Evolutionary conservation across 805 yeast genomes (phyloP).

Genomic region (Yamadazyma laniorum): DNA sequence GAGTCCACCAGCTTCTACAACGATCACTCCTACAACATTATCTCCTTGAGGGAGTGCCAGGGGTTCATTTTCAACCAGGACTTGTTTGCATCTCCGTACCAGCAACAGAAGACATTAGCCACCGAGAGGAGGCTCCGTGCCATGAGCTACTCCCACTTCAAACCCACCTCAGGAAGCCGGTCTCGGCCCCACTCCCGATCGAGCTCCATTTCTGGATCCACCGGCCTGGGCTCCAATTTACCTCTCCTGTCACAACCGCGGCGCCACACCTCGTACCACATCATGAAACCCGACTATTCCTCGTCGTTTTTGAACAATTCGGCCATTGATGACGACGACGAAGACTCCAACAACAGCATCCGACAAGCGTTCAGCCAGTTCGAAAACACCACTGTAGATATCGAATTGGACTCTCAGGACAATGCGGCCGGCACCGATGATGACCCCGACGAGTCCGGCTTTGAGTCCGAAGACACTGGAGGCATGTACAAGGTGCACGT

Average conservation of each 20-base stretch:
- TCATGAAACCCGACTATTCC: conserved; percentile 7
- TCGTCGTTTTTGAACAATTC: conserved; percentile 11
- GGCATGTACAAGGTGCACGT: conserved; percentile 37
- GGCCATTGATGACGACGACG: conserved; percentile 20
- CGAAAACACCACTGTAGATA: conserved; percentile 13
- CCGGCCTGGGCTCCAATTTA: too few relatives aligned
- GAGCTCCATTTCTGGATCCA: conserved; percentile 1
- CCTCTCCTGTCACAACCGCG: too few relatives aligned
- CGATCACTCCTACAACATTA: conserved; percentile 28
- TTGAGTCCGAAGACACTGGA: conserved; percentile 14
- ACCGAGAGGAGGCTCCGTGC: conserved; percentile 31
- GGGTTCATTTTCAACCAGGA: conserved; percentile 80
- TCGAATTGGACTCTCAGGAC: conserved; percentile 10
- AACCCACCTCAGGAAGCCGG: conserved; percentile 10
- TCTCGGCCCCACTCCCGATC: background rate
- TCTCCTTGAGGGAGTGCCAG: conserved; percentile 60
- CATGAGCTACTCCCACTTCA: conserved; percentile 15
- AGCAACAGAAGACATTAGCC: conserved; percentile 46
- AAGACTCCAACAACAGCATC: conserved; percentile 10
- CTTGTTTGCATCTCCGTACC: conserved; percentile 67
- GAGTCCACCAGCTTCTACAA: conserved; percentile 40
- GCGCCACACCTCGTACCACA: conserved; percentile 13
- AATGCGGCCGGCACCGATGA: conserved; percentile 12
- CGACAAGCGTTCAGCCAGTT: conserved; percentile 11
- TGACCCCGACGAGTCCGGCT: conserved; percentile 11